Percentiles rank a stretch among this genome's conserved stretches.
These are phyloP conservation scores for Kwoniella sp. DNA, from an alignment of 768 basidiomycete genomes.

Conservation along the genomic window DNA sequence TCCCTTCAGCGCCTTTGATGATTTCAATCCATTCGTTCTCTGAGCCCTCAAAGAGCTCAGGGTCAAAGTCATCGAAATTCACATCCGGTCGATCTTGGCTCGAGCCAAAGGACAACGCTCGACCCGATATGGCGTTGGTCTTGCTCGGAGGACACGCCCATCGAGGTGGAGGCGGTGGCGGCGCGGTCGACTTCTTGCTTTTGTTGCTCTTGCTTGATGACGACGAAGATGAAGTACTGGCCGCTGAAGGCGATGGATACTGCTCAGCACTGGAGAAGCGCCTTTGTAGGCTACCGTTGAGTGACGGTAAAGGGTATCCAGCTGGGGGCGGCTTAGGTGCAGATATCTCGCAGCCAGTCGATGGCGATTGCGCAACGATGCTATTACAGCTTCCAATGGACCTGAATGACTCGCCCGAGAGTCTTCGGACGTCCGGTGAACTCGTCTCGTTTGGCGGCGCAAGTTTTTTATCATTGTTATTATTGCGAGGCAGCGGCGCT, in stretches of 20 bases:
- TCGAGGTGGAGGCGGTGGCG: conserved; percentile 21
- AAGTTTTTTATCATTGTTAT: not conserved
- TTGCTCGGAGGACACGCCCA: conserved; percentile 40
- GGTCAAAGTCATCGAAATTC: conserved; percentile 38
- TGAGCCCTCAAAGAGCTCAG: conserved; percentile 35
- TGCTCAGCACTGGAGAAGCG: conserved; percentile 3
- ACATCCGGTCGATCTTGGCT: conserved; percentile 34
- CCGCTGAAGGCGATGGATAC: conserved; percentile 8
- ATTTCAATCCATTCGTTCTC: conserved; percentile 42
- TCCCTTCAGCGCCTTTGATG: conserved; percentile 45
- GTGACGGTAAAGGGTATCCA: conserved; percentile 36
- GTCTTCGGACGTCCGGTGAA: conserved; percentile 10
- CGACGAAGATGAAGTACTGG: conserved; percentile 25
- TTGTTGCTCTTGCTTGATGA: conserved; percentile 18
- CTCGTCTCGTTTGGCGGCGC: conserved; percentile 4
- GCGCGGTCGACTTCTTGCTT: conserved; percentile 2
- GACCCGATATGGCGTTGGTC: conserved; percentile 28
- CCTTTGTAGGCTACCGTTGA: conserved; percentile 4
- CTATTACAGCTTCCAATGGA: conserved; percentile 6
- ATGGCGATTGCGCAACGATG: conserved; percentile 26
- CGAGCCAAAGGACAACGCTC: conserved; percentile 32
- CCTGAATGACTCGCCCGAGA: conserved; percentile 9
- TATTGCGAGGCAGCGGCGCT: not conserved
- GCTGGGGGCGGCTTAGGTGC: conserved; percentile 42
- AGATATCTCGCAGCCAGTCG: conserved; percentile 42